Evolutionary conservation across 345 rosid species (phyloP).

Genomic region (Noccaea bulbosa): DNA sequence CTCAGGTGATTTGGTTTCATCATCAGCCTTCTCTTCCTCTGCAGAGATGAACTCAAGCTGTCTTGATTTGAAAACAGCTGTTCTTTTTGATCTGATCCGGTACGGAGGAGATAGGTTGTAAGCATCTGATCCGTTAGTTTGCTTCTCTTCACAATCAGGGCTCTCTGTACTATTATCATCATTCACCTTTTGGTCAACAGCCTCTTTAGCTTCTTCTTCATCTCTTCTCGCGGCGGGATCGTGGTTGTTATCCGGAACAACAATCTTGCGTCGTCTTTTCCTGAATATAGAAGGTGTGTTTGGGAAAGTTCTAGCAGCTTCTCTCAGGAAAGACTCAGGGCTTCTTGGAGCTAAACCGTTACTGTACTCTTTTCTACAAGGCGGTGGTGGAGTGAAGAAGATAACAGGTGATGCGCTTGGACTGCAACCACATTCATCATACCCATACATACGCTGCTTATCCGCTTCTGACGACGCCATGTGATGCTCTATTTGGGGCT

Average conservation of each 20-base stretch:
- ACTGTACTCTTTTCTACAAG: constrained; percentile 53
- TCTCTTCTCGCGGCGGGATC: constrained; percentile 31
- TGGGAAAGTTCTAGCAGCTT: constrained; percentile 81
- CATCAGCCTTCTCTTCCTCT: constrained; percentile 49
- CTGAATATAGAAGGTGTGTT: constrained; percentile 91
- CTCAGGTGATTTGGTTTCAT: constrained; percentile 49
- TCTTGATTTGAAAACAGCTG: constrained; percentile 79
- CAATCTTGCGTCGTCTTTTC: constrained; percentile 59
- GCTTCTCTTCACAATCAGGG: constrained; percentile 47
- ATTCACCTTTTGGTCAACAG: constrained; percentile 47
- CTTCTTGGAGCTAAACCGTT: constrained; percentile 51
- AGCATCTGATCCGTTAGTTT: constrained; percentile 47
- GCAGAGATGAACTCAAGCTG: constrained; percentile 81
- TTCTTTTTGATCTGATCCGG: constrained; percentile 77
- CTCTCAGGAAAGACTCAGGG: constrained; percentile 75
- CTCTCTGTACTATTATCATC: constrained; percentile 45
- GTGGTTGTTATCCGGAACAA: constrained; percentile 42
- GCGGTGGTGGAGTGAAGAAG: constrained; percentile 94
- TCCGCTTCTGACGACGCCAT: constrained; percentile 47
- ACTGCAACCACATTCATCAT: constrained; percentile 51
- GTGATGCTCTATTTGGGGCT: constrained; percentile 50
- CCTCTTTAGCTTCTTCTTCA: constrained; percentile 39
- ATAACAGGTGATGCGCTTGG: constrained; percentile 61
- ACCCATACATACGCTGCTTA: constrained; percentile 43
- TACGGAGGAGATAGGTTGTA: constrained; percentile 91